These are phyloP conservation scores for Puccinia polysora DNA, from an alignment of 1,284 basidiomycete species.

Conservation along the genomic window DNA sequence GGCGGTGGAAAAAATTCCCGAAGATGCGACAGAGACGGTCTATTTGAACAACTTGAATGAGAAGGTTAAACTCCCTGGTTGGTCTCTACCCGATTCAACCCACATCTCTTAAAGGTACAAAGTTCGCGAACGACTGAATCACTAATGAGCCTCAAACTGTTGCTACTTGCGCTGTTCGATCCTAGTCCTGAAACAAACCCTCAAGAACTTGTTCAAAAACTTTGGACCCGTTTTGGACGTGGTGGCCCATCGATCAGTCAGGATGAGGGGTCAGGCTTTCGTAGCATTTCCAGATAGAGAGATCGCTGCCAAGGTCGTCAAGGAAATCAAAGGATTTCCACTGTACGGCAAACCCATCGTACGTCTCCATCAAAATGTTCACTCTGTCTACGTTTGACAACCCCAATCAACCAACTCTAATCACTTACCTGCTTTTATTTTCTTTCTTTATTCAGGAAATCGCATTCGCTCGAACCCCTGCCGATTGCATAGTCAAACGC, in stretches of 20 bases:
- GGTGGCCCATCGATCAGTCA: slow-evolving; percentile 81
- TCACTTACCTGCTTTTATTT: too few relatives aligned
- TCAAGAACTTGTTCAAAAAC: slow-evolving; percentile 82
- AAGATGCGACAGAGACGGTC: slow-evolving; percentile 69
- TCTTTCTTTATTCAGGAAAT: slow-evolving; percentile 70
- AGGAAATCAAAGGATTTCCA: slow-evolving; percentile 88
- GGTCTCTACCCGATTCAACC: slow-evolving; percentile 46
- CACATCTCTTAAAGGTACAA: too few relatives aligned
- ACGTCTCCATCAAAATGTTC: slow-evolving; percentile 46
- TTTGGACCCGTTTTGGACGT: slow-evolving; percentile 90
- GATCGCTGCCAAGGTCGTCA: slow-evolving; percentile 77
- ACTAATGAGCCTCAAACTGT: slow-evolving; percentile 6
- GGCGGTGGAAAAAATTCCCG: slow-evolving; percentile 50
- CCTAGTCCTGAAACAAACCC: slow-evolving; percentile 76
- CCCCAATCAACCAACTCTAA: too few relatives aligned
- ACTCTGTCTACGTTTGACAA: too few relatives aligned
- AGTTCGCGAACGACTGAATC: slow-evolving; percentile 13
- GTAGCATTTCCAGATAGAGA: slow-evolving; percentile 80
- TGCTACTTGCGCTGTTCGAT: background rate
- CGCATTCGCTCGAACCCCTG: slow-evolving; percentile 78
- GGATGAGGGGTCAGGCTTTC: slow-evolving; percentile 98
- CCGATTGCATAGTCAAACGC: slow-evolving; percentile 74
- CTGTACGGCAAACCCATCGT: slow-evolving; percentile 96
- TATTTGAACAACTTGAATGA: slow-evolving; percentile 98
- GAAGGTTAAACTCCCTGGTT: slow-evolving; percentile 81